These are phyloP conservation scores for Saccharum spontaneum DNA, from an alignment of 176 grass and related monocot genomes.

Conservation along the genomic window DNA sequence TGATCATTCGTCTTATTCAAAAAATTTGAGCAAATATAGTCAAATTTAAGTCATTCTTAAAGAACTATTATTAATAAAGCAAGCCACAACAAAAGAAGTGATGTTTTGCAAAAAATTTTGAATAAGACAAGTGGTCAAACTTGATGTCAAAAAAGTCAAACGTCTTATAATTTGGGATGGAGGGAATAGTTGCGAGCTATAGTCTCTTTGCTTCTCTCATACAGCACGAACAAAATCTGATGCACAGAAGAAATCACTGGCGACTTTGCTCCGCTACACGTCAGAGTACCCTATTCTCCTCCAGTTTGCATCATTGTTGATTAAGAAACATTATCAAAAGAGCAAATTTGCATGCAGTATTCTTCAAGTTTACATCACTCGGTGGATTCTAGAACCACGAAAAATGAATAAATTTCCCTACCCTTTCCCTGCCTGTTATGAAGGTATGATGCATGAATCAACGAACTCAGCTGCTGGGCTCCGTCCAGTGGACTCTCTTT, in stretches of 20 bases:
- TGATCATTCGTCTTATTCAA: too few species aligned
- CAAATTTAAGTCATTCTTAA: too few species aligned
- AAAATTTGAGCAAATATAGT: too few species aligned
- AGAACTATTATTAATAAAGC: too few species aligned
- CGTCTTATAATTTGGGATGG: too few species aligned
- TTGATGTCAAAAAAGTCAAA: too few species aligned
- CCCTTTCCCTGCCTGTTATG: not conserved
- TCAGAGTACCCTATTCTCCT: not conserved
- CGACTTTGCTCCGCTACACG: not conserved
- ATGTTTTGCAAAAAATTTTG: too few species aligned
- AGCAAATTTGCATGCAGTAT: not conserved
- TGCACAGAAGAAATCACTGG: not conserved
- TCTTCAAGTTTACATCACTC: not conserved
- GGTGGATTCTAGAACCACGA: not conserved
- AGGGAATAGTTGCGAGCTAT: not conserved
- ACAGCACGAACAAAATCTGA: not conserved
- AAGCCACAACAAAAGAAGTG: too few species aligned
- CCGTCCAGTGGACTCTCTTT: not conserved
- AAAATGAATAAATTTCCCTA: not conserved
- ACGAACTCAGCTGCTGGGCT: not conserved
- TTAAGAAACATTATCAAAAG: not conserved
- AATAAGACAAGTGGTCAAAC: too few species aligned
- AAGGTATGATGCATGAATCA: slow-evolving; percentile 17
- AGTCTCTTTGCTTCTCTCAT: not conserved
- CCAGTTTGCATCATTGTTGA: not conserved